A percentile compares a stretch with the other conserved stretches of the same genome.
Conservation (phyloP, 306 rosid species). For the Pterocarpus santalinus region DNA sequence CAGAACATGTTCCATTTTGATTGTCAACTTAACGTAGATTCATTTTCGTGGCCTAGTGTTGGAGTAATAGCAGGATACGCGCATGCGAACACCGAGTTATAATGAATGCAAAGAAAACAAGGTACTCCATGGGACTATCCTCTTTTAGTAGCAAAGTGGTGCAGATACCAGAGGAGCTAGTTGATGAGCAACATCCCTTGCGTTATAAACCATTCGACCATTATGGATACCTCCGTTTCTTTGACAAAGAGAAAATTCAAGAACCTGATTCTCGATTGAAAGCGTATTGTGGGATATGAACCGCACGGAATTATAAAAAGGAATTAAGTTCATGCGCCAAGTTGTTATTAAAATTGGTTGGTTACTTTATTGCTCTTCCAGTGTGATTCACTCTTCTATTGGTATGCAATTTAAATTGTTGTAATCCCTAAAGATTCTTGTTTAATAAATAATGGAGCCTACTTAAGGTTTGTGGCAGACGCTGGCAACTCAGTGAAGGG, state of each 20-base stretch:
- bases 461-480: too few species aligned
- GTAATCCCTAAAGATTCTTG: too few species aligned
- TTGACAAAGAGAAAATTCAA: not conserved
- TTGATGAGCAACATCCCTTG: conserved; percentile 41
- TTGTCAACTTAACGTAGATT: not conserved
- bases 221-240: conserved; percentile 42
- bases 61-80: conserved; percentile 42
- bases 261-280: conserved; percentile 4
- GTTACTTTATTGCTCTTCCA: too few species aligned
- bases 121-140: conserved; percentile 40
- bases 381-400: too few species aligned
- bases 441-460: too few species aligned
- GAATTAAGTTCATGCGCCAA: too few species aligned
- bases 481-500: too few species aligned
- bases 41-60: conserved; percentile 19
- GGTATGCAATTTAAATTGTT: too few species aligned
- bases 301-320: too few species aligned
- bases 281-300: conserved; percentile 33
- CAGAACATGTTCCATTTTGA: not conserved
- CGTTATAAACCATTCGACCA: conserved; percentile 41
- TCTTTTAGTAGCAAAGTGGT: not conserved
- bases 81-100: conserved; percentile 44
- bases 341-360: too few species aligned
- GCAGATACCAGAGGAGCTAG: conserved; percentile 40
- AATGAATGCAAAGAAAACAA: conserved; percentile 20